Evolutionary conservation across 2,329 filamentous ascomycete species (phyloP).

Genomic region (Colletotrichum endophyticum): DNA sequence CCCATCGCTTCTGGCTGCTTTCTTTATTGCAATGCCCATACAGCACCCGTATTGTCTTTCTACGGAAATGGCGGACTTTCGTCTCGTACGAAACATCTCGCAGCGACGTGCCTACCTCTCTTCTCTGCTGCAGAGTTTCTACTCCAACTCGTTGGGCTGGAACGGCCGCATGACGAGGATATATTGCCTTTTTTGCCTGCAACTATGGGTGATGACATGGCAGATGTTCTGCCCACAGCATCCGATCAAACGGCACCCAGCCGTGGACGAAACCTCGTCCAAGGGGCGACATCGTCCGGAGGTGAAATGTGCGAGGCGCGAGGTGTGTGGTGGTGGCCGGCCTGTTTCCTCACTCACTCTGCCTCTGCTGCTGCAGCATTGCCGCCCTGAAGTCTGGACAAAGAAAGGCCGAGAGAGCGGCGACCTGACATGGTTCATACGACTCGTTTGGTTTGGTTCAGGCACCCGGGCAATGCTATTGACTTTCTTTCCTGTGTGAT

Average conservation of each 20-base stretch:
- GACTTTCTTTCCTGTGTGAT: background rate
- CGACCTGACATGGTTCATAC: background rate
- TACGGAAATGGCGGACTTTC: background rate
- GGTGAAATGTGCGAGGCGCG: background rate
- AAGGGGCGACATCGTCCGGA: background rate
- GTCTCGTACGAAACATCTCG: background rate
- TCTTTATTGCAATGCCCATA: background rate
- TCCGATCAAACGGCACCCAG: conserved; percentile 6
- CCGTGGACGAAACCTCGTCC: background rate
- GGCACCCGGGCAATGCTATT: background rate
- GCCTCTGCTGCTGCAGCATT: background rate
- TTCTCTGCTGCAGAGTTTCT: background rate
- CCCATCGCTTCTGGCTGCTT: background rate
- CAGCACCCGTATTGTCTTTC: background rate
- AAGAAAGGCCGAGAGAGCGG: background rate
- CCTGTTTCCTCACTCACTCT: background rate
- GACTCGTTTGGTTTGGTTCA: background rate
- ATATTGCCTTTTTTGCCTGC: background rate
- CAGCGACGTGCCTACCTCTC: background rate
- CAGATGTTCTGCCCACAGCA: background rate
- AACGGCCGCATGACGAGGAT: background rate
- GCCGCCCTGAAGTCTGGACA: background rate
- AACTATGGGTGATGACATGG: background rate
- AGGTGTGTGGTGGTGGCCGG: background rate
- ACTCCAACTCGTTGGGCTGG: background rate